phyloP scores from a whole-genome alignment of 208 protist species.

The Trichomonas gallinae region DNA sequence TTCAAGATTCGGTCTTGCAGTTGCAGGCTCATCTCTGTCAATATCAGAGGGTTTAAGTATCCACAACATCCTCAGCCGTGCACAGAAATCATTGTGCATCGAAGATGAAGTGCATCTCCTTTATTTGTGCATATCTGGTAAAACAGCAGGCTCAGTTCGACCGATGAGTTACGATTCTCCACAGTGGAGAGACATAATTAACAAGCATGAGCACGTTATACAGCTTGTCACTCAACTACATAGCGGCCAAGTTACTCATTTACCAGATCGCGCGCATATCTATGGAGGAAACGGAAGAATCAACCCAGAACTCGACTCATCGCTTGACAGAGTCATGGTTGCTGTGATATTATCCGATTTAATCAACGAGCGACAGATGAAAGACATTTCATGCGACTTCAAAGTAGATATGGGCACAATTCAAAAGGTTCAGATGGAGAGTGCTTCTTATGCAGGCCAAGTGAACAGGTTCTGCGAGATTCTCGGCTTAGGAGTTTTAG shows the following conservation, averaged over 20 bases:
- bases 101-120: constrained; percentile 2
- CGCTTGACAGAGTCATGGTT: not conserved
- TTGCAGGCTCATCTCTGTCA: not conserved
- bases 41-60: not conserved
- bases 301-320: not conserved
- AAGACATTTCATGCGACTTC: not conserved
- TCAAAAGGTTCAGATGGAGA: not conserved
- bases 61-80: not conserved
- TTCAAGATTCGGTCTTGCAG: not conserved
- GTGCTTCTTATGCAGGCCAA: not conserved
- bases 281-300: not conserved
- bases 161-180: not conserved
- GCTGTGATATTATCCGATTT: not conserved
- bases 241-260: not conserved
- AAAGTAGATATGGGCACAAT: not conserved
- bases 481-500: not conserved
- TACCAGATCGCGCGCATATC: not conserved
- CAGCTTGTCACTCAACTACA: not conserved
- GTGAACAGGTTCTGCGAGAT: not conserved
- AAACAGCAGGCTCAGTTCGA: not conserved
- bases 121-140: not conserved
- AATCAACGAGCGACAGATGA: not conserved
- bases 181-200: not conserved
- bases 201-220: not conserved
- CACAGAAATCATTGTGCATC: not conserved